Evolutionary conservation across 2,329 filamentous ascomycete species (phyloP).

Genomic region (Calonectria fujianensis): DNA sequence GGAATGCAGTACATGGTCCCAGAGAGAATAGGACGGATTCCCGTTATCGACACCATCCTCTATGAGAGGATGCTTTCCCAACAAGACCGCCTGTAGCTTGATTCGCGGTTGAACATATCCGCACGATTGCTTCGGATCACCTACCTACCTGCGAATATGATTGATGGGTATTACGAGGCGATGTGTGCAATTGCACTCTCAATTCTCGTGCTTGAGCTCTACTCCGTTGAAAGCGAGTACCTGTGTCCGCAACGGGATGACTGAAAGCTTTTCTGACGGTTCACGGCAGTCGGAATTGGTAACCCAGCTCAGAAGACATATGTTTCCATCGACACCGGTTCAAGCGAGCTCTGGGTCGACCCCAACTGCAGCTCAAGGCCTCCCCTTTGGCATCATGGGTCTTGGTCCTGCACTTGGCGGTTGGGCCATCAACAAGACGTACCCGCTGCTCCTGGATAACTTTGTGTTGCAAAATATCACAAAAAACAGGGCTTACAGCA

Average conservation of each 20-base stretch:
- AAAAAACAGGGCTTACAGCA: constrained; percentile 55
- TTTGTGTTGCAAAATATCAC: constrained; percentile 51
- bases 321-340: constrained; percentile 58
- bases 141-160: background rate
- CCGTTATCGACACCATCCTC: background rate
- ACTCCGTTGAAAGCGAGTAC: background rate
- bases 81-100: background rate
- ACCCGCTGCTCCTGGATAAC: constrained; percentile 54
- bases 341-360: constrained; percentile 60
- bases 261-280: constrained; percentile 24
- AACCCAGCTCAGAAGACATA: constrained; percentile 55
- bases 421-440: constrained; percentile 49
- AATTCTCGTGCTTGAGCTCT: constrained; percentile 1
- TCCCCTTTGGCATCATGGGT: constrained; percentile 53
- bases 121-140: background rate
- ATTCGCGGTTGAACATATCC: background rate
- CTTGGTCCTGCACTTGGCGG: constrained; percentile 48
- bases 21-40: background rate
- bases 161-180: background rate
- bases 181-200: background rate
- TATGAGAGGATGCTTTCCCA: background rate
- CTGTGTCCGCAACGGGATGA: background rate
- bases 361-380: constrained; percentile 52
- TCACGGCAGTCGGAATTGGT: constrained; percentile 52
- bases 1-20: no score